Base-by-base conservation (phyloP, 768 basidiomycete species). In the Candolleomyces eurysporus region DNA sequence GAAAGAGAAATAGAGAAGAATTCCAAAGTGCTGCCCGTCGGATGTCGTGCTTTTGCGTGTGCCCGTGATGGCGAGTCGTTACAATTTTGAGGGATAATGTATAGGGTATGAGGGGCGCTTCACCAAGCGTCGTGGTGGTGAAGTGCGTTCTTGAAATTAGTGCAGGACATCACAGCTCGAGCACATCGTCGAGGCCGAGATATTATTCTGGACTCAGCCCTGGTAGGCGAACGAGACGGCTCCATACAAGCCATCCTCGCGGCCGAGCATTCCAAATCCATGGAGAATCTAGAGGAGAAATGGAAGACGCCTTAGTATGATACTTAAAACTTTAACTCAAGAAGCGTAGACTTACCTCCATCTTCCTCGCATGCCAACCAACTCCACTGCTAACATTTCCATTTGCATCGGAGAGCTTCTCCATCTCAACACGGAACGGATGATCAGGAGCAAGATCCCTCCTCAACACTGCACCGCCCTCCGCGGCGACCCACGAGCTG, bases 361-460 rank as follows among this genome's bases (percentile, higher is more conserved):
- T 94, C 77, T 99, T 99, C 61, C 96, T 78, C 21, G 92, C 88
- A 75, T 97, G 94, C 95, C 96, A 98, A 0, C 96, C 96, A 5
- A 96, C 85, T 4, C 90, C 91, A 67, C 90, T 92, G 70, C 82
- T 90, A n/a, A 96, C 93, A 68, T 92, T 92, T 9, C 94, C 93
- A 64, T 92, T 91, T 5, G 91, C 88, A 60, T 88, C 81, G 10
- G 92, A 87, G 21, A 97, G 76, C 57, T 83, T 80, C 64, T 86
- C 84, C 70, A 96, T 78, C 69, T 91, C 90, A 30, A 73, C 70
- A 54, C 95, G 78, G 73, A 90, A 83, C 2, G 88, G 86, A 72
- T 96, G 90, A 4, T 77, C 78, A 16, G 71, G 69, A 5, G 78
- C 73, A 9, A 94, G 73, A 66, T 88, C 87, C 42, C 92, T 76